These are phyloP conservation scores for Trichoderma aggressivum DNA, from an alignment of 2,329 filamentous ascomycete species.

Conservation along the genomic window DNA sequence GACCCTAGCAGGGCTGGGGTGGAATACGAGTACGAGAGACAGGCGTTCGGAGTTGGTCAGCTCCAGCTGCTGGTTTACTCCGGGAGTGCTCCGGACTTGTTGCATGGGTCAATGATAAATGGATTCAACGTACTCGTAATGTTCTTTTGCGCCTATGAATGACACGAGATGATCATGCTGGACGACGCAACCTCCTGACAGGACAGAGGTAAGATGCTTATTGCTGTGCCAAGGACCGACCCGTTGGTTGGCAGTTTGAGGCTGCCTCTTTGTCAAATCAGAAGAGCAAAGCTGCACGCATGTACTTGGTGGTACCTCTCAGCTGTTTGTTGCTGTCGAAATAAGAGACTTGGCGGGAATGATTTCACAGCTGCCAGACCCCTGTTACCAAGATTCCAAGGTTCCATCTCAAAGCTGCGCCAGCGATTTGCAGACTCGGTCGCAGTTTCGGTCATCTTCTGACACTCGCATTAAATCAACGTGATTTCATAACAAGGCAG, in stretches of 20 bases:
- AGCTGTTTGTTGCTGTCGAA: not conserved
- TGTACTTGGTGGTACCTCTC: not conserved
- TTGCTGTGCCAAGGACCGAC: not conserved
- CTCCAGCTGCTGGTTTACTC: not conserved
- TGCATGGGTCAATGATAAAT: not conserved
- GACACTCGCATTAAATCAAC: not conserved
- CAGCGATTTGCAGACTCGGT: not conserved
- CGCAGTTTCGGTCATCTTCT: not conserved
- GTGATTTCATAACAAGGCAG: not conserved
- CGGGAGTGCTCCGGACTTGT: not conserved
- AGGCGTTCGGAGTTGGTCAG: not conserved
- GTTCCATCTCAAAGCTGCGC: not conserved
- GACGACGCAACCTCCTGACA: not conserved
- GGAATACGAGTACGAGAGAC: conserved; percentile 10
- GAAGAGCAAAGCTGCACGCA: not conserved
- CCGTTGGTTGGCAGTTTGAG: not conserved
- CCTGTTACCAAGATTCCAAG: not conserved
- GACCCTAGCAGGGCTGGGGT: not conserved
- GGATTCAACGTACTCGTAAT: not conserved
- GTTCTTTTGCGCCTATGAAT: not conserved
- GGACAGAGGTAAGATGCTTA: not conserved
- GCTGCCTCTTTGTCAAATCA: not conserved
- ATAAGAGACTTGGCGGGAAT: not conserved
- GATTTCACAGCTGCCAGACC: not conserved
- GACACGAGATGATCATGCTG: not conserved